A percentile compares a stretch with the other conserved stretches of the same genome.
These are phyloP conservation scores for Aspergillus neoniger DNA, from an alignment of 2,329 filamentous ascomycete species.

Conservation along the genomic window DNA sequence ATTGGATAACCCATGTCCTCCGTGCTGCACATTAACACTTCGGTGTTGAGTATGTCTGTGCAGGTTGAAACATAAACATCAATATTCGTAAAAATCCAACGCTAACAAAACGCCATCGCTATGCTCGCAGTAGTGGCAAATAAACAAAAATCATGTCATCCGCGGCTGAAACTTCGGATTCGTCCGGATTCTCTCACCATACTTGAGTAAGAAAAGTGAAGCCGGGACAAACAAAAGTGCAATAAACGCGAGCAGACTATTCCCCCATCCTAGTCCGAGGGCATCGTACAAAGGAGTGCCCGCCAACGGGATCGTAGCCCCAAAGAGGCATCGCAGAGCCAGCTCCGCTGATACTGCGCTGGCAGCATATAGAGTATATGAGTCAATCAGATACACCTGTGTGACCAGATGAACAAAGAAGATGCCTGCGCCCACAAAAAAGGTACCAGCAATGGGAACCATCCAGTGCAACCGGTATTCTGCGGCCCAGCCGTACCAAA, in stretches of 20 bases:
- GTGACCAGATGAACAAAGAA: conserved; percentile 18
- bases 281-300: conserved; percentile 15
- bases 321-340: conserved; percentile 19
- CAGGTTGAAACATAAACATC: too few relatives aligned
- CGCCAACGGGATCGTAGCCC: conserved; percentile 17
- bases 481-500: conserved; percentile 29
- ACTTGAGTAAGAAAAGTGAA: conserved; percentile 14
- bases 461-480: conserved; percentile 24
- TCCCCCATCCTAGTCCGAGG: conserved; percentile 21
- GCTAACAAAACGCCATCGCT: background rate
- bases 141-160: conserved; percentile 10
- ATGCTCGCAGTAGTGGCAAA: background rate
- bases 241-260: conserved; percentile 18
- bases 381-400: conserved; percentile 21
- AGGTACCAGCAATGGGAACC: conserved; percentile 24
- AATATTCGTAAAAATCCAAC: too few relatives aligned
- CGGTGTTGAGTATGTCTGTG: too few relatives aligned
- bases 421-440: conserved; percentile 40
- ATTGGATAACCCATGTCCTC: too few relatives aligned
- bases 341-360: conserved; percentile 19
- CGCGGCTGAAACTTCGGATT: conserved; percentile 18
- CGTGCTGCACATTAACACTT: too few relatives aligned
- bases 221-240: conserved; percentile 16
- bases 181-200: conserved; percentile 20
- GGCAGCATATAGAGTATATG: conserved; percentile 20